Base-by-base conservation (phyloP, 1,284 basidiomycete genomes). In the Trametes sp. region DNA sequence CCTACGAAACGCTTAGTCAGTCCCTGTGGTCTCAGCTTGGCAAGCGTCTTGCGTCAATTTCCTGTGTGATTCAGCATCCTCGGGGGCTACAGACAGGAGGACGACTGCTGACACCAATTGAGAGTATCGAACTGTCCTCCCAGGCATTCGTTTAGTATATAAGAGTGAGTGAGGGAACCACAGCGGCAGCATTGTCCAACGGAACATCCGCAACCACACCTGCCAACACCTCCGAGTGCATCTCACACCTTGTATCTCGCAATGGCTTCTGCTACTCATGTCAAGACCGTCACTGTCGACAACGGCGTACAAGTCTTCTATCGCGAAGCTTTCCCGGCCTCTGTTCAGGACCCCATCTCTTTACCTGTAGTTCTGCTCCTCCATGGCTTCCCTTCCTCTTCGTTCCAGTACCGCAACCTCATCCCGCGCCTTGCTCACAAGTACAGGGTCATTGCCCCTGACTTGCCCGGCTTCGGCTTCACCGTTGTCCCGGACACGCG, bases 381-480 rank as follows among this genome's bases (percentile, higher is more conserved):
- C 2, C 84, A 85, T 67, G 83, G 83, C 24, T 83, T 79, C 70
- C 83, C 83, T 0, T 65, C 81, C 1, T 81, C 81, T 0, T 82
- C 80, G 8, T 76, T 76, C 70, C 81, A 84, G 63, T 85, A 77
- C 69, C 79, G 82, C 19, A 74, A 81, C 67, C 76, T 85, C 54
- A 81, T 84, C 59, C 77, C 79, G 0, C 70, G 72, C 24, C 76
- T 84, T 7, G 75, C 80, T 0, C 54, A 68, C 45, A 74, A 78
- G 50, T 82, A 82, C 73, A 77, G 76, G 35, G 77, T 84, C 33
- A 70, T 83, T 54, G 81, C 83, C 0, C 83, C 84, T 33, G 84
- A 85, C 66, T 70, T 84, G 7, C 82, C 83, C 0, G 82, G 80
- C 0, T 84, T 80, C 62, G 83, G 84, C 14, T 81, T 81, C 69